Evolutionary conservation across 2,329 filamentous ascomycete genomes (phyloP).

Genomic region (Fusarium musae): DNA sequence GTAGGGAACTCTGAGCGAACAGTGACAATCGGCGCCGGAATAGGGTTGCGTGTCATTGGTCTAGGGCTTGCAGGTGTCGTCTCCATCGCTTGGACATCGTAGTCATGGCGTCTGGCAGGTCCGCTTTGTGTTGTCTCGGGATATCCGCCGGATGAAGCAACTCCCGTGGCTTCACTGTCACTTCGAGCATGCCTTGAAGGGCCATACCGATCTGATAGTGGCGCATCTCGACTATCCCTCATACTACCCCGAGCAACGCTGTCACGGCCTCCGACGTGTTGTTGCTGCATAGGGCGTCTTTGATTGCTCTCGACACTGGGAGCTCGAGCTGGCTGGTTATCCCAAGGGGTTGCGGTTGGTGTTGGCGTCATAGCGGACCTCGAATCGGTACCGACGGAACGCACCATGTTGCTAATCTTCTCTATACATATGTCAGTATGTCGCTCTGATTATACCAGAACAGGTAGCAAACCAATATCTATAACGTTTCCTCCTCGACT

Average conservation of each 20-base stretch:
- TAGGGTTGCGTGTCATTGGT: slow-evolving; percentile 80
- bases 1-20: slow-evolving; percentile 98
- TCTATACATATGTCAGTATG: slow-evolving; percentile 65
- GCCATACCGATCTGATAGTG: slow-evolving; percentile 57
- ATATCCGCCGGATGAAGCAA: slow-evolving; percentile 82
- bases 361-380: slow-evolving; percentile 64
- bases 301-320: slow-evolving; percentile 60
- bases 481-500: slow-evolving; percentile 92
- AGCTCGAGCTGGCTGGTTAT: slow-evolving; percentile 67
- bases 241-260: slow-evolving; percentile 53
- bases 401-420: slow-evolving; percentile 93
- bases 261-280: slow-evolving; percentile 47
- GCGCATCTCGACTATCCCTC: slow-evolving; percentile 62
- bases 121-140: slow-evolving; percentile 78
- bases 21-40: slow-evolving; percentile 90
- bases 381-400: slow-evolving; percentile 76
- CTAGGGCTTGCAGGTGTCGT: slow-evolving; percentile 81
- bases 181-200: slow-evolving; percentile 74
- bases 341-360: slow-evolving; percentile 74
- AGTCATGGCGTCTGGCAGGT: slow-evolving; percentile 83
- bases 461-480: slow-evolving; percentile 75
- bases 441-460: slow-evolving; percentile 28
- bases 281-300: slow-evolving; percentile 46
- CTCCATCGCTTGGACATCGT: slow-evolving; percentile 97
- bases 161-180: slow-evolving; percentile 80